Conservation (phyloP, 768 basidiomycete genomes). For the Termitomyces eurrhizus region DNA sequence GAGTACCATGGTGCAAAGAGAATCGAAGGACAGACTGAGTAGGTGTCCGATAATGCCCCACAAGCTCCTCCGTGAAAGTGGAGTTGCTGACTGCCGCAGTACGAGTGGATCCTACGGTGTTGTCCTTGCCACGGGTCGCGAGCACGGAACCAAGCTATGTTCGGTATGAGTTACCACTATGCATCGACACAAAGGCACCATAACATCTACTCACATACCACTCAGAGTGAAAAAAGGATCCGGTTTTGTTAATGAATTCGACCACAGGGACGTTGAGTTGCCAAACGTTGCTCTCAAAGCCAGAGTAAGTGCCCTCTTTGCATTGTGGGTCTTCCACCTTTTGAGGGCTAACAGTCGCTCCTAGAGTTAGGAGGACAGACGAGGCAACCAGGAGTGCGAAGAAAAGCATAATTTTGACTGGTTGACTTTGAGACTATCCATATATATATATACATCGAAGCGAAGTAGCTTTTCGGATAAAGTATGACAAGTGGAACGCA, state of each 20-base stretch:
- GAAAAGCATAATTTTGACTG: neutral
- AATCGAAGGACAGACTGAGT: conserved; percentile 4
- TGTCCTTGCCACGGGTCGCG: conserved; percentile 9
- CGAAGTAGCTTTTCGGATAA: neutral
- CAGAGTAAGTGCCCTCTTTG: conserved; percentile 2
- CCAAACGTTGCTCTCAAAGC: conserved; percentile 11
- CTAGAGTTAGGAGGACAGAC: neutral
- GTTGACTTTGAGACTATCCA: no score
- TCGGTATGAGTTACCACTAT: neutral
- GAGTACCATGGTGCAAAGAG: neutral
- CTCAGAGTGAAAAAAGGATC: conserved; percentile 13
- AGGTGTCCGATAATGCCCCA: conserved; percentile 7
- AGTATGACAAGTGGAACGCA: neutral
- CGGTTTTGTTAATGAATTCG: conserved; percentile 8
- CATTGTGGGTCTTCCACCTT: conserved; percentile 6
- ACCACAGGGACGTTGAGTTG: conserved; percentile 7
- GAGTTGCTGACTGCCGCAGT: neutral
- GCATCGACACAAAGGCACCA: neutral
- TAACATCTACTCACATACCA: conserved; percentile 15
- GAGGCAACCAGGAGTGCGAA: neutral
- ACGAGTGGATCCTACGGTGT: conserved; percentile 8
- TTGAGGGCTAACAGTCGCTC: neutral
- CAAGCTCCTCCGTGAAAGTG: conserved; percentile 7
- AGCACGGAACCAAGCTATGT: conserved; percentile 6
- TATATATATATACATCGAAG: neutral